Conservation (phyloP, 2,329 filamentous ascomycete species). For the Paraphaeosphaeria sporulosa region DNA sequence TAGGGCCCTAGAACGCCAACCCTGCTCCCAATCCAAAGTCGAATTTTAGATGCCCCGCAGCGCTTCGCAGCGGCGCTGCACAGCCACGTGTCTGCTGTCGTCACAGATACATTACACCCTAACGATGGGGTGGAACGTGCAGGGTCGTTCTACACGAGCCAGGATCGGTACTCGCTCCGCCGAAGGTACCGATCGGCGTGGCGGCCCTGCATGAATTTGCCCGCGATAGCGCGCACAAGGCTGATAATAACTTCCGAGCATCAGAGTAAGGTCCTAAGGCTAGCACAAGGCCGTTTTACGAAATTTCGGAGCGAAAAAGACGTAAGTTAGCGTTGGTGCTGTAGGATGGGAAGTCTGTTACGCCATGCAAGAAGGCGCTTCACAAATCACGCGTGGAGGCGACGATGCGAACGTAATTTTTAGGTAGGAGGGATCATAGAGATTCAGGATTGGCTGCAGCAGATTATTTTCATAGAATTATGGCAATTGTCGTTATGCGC, state of each 20-base stretch:
- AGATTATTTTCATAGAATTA: slow-evolving; percentile 1
- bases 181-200: background rate
- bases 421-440: background rate
- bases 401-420: slow-evolving; percentile 14
- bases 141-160: too few species aligned
- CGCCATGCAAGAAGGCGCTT: background rate
- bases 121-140: too few species aligned
- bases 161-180: background rate
- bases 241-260: background rate
- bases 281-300: background rate
- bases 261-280: background rate
- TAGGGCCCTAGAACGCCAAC: too few species aligned
- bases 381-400: background rate
- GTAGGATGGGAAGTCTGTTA: background rate
- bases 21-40: too few species aligned
- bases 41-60: too few species aligned
- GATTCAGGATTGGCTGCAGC: background rate
- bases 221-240: background rate
- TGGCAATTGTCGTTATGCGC: background rate
- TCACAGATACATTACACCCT: too few species aligned
- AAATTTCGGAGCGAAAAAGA: background rate
- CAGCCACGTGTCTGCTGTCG: too few species aligned
- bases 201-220: background rate
- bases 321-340: background rate
- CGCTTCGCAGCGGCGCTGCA: too few species aligned